phyloP scores from a whole-genome alignment of 441 rosid genomes.

The Arabidopsis hybrid region DNA sequence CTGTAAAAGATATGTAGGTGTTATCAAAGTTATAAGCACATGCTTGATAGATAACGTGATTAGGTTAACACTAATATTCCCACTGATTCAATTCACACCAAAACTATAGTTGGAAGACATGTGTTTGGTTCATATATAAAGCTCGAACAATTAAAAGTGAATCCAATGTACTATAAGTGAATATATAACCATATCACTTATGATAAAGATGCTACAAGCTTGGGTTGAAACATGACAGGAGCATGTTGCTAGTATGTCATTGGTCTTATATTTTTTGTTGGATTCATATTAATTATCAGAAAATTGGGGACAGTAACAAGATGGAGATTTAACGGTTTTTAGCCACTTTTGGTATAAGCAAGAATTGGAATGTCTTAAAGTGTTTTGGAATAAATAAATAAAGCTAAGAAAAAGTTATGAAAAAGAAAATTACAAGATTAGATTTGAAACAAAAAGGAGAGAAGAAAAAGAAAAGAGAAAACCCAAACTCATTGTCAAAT shows the following conservation, averaged over 20 bases:
- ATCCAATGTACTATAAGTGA: constrained; percentile 27
- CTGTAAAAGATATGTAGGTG: constrained; percentile 11
- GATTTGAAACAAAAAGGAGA: constrained; percentile 23
- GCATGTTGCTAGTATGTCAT: constrained; percentile 44
- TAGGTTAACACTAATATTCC: constrained; percentile 45
- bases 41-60: constrained; percentile 38
- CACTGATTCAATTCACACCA: constrained; percentile 34
- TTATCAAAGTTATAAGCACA: constrained; percentile 7
- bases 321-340: constrained; percentile 37
- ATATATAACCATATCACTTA: constrained; percentile 30
- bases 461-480: constrained; percentile 28
- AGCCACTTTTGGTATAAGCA: constrained; percentile 40
- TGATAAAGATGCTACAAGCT: constrained; percentile 34
- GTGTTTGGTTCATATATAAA: constrained; percentile 39
- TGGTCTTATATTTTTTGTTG: constrained; percentile 33
- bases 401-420: background rate
- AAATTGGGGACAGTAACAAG: constrained; percentile 27
- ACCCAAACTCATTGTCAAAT: constrained; percentile 41
- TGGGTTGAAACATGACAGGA: constrained; percentile 41
- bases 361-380: constrained; percentile 15
- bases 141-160: constrained; percentile 41
- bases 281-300: constrained; percentile 25
- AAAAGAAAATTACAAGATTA: constrained; percentile 28
- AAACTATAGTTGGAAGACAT: constrained; percentile 30
- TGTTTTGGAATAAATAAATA: background rate